These are phyloP conservation scores for Kwoniella dendrophila DNA, from an alignment of 768 basidiomycete genomes.

Conservation along the genomic window DNA sequence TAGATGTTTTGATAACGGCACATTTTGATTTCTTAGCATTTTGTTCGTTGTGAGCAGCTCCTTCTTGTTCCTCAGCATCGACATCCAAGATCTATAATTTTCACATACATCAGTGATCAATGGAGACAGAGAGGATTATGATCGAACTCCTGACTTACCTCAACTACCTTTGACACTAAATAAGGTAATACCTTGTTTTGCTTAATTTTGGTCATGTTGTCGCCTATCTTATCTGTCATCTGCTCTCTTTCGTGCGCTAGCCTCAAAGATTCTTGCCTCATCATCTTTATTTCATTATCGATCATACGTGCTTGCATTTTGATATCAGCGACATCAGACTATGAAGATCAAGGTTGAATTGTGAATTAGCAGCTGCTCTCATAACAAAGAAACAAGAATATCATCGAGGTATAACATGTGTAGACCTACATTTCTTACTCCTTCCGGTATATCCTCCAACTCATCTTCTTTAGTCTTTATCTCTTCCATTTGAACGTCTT, in stretches of 20 bases:
- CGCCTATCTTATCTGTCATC: slow-evolving; percentile 98
- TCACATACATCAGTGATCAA: background rate
- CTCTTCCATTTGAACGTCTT: slow-evolving; percentile 51
- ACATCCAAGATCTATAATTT: slow-evolving; percentile 81
- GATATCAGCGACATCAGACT: slow-evolving; percentile 77
- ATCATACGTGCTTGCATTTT: slow-evolving; percentile 85
- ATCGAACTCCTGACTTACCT: slow-evolving; percentile 62
- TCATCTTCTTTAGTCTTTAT: slow-evolving; percentile 62
- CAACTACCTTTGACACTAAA: slow-evolving; percentile 95
- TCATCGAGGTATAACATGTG: no score
- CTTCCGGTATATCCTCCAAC: slow-evolving; percentile 89
- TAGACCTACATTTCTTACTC: slow-evolving; percentile 68
- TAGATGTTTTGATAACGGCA: slow-evolving; percentile 98
- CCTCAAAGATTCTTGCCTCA: slow-evolving; percentile 90
- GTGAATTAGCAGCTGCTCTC: background rate
- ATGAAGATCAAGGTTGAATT: slow-evolving; percentile 15
- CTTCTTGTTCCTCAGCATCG: slow-evolving; percentile 89
- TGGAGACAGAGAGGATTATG: background rate
- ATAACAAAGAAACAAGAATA: no score
- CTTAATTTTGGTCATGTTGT: slow-evolving; percentile 97
- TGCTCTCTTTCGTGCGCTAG: slow-evolving; percentile 90
- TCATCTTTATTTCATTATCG: slow-evolving; percentile 97
- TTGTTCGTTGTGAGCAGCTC: slow-evolving; percentile 92
- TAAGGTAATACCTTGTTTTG: slow-evolving; percentile 99
- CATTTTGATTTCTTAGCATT: slow-evolving; percentile 97